Conservation (phyloP, 176 grass and related monocot genomes). For the Rhynchospora breviuscula region DNA sequence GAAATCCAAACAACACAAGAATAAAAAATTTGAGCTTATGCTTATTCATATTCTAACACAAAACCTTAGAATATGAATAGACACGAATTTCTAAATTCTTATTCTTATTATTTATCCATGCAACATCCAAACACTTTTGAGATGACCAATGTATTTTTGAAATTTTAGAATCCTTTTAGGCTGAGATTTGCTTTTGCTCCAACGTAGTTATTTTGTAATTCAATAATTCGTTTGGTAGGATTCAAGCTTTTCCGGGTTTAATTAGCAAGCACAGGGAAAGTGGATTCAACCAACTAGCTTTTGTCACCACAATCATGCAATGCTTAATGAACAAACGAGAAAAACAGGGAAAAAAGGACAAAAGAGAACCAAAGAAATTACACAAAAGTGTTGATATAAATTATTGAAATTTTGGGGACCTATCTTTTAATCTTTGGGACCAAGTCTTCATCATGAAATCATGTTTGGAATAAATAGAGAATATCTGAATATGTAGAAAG, state of each 20-base stretch:
- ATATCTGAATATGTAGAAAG: constrained; percentile 16
- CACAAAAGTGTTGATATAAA: neutral
- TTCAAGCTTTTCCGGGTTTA: neutral
- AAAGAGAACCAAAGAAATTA: neutral
- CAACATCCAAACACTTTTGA: too few species aligned
- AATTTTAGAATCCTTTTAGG: neutral
- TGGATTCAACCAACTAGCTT: neutral
- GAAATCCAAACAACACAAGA: too few species aligned
- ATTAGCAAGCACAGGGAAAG: neutral
- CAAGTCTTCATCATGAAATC: constrained; percentile 7
- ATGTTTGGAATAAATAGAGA: neutral
- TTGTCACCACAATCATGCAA: neutral
- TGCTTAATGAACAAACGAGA: neutral
- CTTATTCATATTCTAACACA: too few species aligned
- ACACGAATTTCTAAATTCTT: too few species aligned
- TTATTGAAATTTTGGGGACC: constrained; percentile 1
- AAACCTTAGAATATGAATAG: too few species aligned
- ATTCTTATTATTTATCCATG: too few species aligned
- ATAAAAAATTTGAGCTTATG: too few species aligned
- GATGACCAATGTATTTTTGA: neutral
- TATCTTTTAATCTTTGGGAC: neutral
- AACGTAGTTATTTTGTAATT: neutral
- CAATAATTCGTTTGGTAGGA: neutral
- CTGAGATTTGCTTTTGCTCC: neutral
- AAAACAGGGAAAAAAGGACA: neutral